Percentiles rank a stretch among this genome's conserved stretches.
Evolutionary conservation across 768 basidiomycete species (phyloP).

Genomic region (Exsudoporus frostii): DNA sequence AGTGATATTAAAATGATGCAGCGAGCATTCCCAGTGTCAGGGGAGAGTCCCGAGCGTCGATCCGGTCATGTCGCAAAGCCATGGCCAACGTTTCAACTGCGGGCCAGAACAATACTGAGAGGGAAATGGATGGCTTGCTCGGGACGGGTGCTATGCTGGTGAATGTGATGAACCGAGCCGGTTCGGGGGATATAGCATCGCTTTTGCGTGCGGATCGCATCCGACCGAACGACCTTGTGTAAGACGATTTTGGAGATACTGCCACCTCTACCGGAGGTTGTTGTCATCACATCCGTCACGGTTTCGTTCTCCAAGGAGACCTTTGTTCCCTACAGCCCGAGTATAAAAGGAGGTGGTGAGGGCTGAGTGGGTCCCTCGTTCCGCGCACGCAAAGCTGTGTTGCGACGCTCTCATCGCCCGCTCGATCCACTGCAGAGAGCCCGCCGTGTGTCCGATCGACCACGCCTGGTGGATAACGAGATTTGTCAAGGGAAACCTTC

Average conservation of each 20-base stretch:
- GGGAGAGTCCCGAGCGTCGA: conserved; percentile 11
- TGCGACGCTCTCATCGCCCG: neutral
- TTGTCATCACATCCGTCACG: conserved; percentile 18
- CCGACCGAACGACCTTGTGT: neutral
- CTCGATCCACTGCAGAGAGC: conserved; percentile 13
- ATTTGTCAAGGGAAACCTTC: conserved; percentile 22
- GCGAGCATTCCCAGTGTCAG: conserved; percentile 1
- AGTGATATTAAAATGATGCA: neutral
- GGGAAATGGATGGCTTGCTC: neutral
- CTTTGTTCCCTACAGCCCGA: conserved; percentile 3
- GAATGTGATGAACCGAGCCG: conserved; percentile 16
- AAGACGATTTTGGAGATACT: conserved; percentile 8
- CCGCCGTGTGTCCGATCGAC: conserved; percentile 19
- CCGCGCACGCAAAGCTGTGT: conserved; percentile 11
- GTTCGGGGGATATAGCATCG: conserved; percentile 13
- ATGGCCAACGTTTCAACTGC: neutral
- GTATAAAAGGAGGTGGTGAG: conserved; percentile 23
- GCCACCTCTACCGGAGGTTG: conserved; percentile 8
- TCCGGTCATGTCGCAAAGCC: conserved; percentile 24
- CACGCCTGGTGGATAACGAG: conserved; percentile 23
- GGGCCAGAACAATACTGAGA: neutral
- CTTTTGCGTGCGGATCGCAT: conserved; percentile 17
- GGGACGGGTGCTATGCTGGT: conserved; percentile 2
- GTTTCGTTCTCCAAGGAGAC: neutral
- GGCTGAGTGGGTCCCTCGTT: neutral